These are phyloP conservation scores for Cyclostephanos tholiformis DNA, from an alignment of 108 stramenopile species.

Conservation along the genomic window DNA sequence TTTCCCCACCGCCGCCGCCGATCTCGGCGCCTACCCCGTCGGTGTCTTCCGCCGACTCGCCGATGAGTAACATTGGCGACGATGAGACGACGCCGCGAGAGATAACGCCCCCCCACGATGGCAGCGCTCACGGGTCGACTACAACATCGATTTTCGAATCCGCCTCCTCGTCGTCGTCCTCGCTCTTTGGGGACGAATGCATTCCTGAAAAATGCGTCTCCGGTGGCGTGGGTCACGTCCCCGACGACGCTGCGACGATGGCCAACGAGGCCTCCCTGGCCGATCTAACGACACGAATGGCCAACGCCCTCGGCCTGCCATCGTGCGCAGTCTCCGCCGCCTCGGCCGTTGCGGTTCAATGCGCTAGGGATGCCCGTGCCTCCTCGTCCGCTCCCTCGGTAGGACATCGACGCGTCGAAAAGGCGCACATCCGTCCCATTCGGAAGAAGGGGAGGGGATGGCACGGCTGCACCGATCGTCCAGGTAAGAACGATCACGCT, in stretches of 20 bases:
- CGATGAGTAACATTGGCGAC: background rate
- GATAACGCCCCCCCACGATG: background rate
- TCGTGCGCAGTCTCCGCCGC: conserved; percentile 22
- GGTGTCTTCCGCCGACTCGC: background rate
- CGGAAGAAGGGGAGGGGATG: conserved; percentile 1
- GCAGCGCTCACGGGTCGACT: too few relatives aligned
- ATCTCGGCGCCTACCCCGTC: background rate
- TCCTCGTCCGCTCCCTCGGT: background rate
- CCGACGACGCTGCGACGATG: background rate
- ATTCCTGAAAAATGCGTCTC: background rate
- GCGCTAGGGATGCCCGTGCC: conserved; percentile 27
- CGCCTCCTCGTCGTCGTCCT: too few relatives aligned
- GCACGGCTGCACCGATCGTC: background rate
- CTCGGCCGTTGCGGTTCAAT: conserved; percentile 24
- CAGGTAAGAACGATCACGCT: background rate
- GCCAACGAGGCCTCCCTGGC: conserved; percentile 29
- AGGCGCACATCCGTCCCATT: conserved; percentile 5
- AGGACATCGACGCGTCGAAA: background rate
- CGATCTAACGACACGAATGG: conserved; percentile 43
- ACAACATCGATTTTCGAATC: too few relatives aligned
- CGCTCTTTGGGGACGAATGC: background rate
- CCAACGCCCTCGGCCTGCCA: conserved; percentile 28
- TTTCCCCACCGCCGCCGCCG: background rate
- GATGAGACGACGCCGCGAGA: background rate
- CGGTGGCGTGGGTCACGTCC: background rate